Evolutionary conservation across 192 early-diverging fungal genomes (phyloP).

Genomic region (Piromyces sp.): DNA sequence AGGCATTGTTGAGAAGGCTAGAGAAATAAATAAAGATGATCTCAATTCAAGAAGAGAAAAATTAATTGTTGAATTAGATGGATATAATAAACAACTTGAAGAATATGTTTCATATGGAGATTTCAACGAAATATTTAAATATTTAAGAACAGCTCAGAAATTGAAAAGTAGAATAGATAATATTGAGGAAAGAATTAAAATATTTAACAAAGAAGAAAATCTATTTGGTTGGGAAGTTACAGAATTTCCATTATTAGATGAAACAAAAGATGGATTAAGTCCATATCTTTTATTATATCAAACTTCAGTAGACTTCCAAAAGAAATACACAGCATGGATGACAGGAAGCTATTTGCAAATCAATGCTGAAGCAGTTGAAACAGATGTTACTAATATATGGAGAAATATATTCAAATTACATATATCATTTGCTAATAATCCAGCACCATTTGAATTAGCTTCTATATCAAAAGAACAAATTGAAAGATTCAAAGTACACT

Average conservation of each 20-base stretch:
- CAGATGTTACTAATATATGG: constrained; percentile 39
- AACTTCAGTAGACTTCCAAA: constrained; percentile 43
- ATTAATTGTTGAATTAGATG: constrained; percentile 27
- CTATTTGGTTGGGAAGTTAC: constrained; percentile 40
- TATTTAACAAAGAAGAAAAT: constrained; percentile 35
- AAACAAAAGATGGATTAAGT: constrained; percentile 17
- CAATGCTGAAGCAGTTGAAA: constrained; percentile 37
- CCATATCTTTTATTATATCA: constrained; percentile 38
- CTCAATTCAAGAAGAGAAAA: constrained; percentile 30
- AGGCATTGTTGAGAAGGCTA: constrained; percentile 17
- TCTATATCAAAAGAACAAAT: constrained; percentile 43
- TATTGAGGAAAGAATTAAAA: constrained; percentile 21
- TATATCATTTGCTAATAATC: constrained; percentile 19
- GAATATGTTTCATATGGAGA: constrained; percentile 37
- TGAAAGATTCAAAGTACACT: constrained; percentile 34
- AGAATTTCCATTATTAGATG: constrained; percentile 19
- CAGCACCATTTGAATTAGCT: constrained; percentile 24
- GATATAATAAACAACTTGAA: constrained; percentile 38
- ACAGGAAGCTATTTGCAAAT: constrained; percentile 38
- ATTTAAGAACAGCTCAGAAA: constrained; percentile 41
- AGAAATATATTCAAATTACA: constrained; percentile 35
- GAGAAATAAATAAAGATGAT: constrained; percentile 33
- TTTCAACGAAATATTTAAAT: constrained; percentile 34
- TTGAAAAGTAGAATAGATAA: constrained; percentile 29
- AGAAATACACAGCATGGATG: constrained; percentile 39